Percentiles rank a stretch among this genome's conserved stretches.
Evolutionary conservation across 208 protist genomes (phyloP).

Genomic region (Trypanosoma brucei): DNA sequence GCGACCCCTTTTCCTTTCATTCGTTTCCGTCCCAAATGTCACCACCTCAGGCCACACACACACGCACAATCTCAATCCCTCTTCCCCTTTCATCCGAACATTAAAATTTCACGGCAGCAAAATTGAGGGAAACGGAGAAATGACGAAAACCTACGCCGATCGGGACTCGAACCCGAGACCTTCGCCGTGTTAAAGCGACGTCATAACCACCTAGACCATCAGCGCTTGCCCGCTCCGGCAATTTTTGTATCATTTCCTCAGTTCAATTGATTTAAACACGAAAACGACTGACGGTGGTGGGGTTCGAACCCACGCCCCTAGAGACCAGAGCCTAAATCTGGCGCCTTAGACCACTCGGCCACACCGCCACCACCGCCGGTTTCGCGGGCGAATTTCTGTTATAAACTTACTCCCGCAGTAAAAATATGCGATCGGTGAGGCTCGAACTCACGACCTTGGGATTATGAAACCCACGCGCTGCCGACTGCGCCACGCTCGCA

Average conservation of each 20-base stretch:
- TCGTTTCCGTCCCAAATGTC: too few species aligned
- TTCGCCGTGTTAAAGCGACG: conserved; percentile 92
- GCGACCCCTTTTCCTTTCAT: too few species aligned
- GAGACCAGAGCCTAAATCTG: conserved; percentile 25
- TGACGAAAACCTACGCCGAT: conserved; percentile 70
- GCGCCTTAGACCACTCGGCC: conserved; percentile 25
- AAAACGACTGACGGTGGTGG: conserved; percentile 18
- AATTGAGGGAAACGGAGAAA: not conserved
- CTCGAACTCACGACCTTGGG: conserved; percentile 94
- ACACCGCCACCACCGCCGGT: not conserved
- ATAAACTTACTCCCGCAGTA: not conserved
- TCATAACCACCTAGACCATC: conserved; percentile 92
- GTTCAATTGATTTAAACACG: conserved; percentile 6
- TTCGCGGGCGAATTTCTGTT: not conserved
- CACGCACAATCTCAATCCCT: too few species aligned
- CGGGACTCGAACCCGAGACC: conserved; percentile 89
- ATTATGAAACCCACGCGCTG: conserved; percentile 95
- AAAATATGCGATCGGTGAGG: conserved; percentile 60
- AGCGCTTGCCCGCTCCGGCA: conserved; percentile 27
- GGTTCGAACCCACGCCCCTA: conserved; percentile 23
- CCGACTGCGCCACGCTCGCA: conserved; percentile 91
- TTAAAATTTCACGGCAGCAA: not conserved
- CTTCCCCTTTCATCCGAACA: not conserved
- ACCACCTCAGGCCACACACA: too few species aligned
- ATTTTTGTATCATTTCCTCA: not conserved